phyloP scores from a whole-genome alignment of 495 filamentous ascomycete genomes.

The Pyrenula massariospora region DNA sequence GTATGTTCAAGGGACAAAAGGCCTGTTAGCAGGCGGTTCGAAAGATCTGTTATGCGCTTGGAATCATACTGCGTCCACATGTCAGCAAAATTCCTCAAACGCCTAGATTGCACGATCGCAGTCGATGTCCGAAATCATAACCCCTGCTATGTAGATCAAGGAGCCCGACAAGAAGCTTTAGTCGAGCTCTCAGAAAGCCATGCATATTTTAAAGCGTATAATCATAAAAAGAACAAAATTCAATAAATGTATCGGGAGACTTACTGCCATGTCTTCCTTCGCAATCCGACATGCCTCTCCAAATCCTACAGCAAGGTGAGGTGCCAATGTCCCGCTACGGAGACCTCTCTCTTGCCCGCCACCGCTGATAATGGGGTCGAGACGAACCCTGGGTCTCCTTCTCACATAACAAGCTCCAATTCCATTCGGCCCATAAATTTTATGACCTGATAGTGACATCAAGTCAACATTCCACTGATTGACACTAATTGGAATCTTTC shows the following conservation, averaged over 20 bases:
- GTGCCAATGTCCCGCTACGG: conserved; percentile 85
- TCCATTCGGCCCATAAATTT: conserved; percentile 97
- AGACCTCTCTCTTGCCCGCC: conserved; percentile 93
- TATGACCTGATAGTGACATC: conserved; percentile 98
- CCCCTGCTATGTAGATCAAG: conserved; percentile 39
- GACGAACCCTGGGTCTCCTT: conserved; percentile 77
- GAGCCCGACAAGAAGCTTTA: conserved; percentile 28
- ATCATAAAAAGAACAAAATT: conserved; percentile 18
- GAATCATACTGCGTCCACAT: conserved; percentile 65
- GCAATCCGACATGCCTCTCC: conserved; percentile 92
- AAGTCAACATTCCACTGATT: conserved; percentile 95
- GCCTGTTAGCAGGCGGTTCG: conserved; percentile 68
- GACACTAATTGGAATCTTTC: conserved; percentile 93
- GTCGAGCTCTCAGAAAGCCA: conserved; percentile 45
- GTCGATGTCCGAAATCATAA: conserved; percentile 25
- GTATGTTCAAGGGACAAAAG: conserved; percentile 88
- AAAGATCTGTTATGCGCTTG: conserved; percentile 68
- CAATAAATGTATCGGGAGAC: conserved; percentile 18
- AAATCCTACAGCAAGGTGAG: conserved; percentile 79
- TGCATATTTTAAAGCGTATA: conserved; percentile 44
- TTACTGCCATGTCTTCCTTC: conserved; percentile 77
- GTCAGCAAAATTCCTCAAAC: conserved; percentile 15
- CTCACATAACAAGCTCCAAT: conserved; percentile 94
- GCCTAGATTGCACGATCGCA: no score
- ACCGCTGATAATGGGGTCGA: conserved; percentile 92